phyloP scores from a whole-genome alignment of 441 rosid genomes.

The Rhodomyrtus psidioides region DNA sequence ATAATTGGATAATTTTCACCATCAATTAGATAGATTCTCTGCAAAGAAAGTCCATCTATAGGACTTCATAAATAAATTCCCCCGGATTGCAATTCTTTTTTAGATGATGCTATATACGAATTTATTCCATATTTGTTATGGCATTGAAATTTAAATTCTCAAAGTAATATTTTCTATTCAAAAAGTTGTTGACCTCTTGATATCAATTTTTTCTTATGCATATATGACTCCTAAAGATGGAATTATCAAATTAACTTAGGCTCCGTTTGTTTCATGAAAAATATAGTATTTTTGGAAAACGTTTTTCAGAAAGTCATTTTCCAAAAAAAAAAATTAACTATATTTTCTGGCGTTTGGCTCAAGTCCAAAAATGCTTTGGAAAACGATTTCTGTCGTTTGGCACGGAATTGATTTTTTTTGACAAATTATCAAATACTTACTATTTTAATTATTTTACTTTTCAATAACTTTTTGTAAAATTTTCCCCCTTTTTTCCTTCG shows the following conservation, averaged over 20 bases:
- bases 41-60: neutral
- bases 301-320: no score
- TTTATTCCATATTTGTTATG: neutral
- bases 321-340: no score
- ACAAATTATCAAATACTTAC: no score
- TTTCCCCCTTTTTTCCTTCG: no score
- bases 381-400: no score
- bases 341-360: no score
- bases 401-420: no score
- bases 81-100: neutral
- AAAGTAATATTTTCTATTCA: neutral
- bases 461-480: no score
- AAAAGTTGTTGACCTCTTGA: neutral
- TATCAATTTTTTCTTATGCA: neutral
- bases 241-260: neutral
- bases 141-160: neutral
- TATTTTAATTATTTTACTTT: no score
- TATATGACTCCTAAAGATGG: neutral
- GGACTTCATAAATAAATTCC: neutral
- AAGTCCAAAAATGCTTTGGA: no score
- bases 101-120: neutral
- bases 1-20: neutral
- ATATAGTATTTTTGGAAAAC: no score
- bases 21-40: neutral
- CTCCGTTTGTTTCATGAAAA: no score